These are phyloP conservation scores for Cercospora zeina DNA, from an alignment of 2,329 filamentous ascomycete species.

Conservation along the genomic window DNA sequence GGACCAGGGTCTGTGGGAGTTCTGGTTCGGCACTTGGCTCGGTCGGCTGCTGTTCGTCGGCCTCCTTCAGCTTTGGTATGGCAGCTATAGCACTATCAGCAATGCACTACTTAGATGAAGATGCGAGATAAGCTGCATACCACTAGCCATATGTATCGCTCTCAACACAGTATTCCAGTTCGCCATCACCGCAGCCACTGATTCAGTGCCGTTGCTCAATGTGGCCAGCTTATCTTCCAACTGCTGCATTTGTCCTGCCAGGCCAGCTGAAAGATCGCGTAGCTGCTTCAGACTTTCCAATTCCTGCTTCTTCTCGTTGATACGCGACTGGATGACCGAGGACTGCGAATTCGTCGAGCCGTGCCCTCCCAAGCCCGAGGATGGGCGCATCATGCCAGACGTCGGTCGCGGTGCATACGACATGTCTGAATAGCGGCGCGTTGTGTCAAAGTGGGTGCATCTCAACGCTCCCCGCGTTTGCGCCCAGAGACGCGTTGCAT, in stretches of 20 bases:
- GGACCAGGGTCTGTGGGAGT: conserved; percentile 79
- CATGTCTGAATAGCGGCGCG: conserved; percentile 25
- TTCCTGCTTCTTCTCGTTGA: conserved; percentile 83
- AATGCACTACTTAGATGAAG: conserved; percentile 46
- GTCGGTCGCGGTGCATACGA: conserved; percentile 46
- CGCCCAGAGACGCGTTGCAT: background rate
- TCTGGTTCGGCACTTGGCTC: conserved; percentile 47
- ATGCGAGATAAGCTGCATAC: conserved; percentile 67
- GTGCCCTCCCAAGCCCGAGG: conserved; percentile 40
- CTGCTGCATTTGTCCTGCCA: conserved; percentile 79
- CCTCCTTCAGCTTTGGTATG: conserved; percentile 62
- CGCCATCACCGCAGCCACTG: conserved; percentile 77
- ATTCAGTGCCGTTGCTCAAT: conserved; percentile 78
- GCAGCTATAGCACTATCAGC: conserved; percentile 52
- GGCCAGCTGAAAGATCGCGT: conserved; percentile 72
- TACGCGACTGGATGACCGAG: conserved; percentile 69
- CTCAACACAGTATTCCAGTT: conserved; percentile 87
- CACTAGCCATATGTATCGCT: conserved; percentile 82
- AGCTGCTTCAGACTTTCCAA: conserved; percentile 76
- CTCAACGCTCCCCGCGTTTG: background rate
- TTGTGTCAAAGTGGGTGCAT: conserved; percentile 1
- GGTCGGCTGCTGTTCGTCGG: conserved; percentile 42
- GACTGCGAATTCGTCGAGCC: conserved; percentile 53
- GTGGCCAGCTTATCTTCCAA: conserved; percentile 76
- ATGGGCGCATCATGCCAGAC: conserved; percentile 51